A percentile compares a stretch with the other conserved stretches of the same genome.
These are phyloP conservation scores for Fomitopsis palustris DNA, from an alignment of 1,284 basidiomycete genomes.

Conservation along the genomic window DNA sequence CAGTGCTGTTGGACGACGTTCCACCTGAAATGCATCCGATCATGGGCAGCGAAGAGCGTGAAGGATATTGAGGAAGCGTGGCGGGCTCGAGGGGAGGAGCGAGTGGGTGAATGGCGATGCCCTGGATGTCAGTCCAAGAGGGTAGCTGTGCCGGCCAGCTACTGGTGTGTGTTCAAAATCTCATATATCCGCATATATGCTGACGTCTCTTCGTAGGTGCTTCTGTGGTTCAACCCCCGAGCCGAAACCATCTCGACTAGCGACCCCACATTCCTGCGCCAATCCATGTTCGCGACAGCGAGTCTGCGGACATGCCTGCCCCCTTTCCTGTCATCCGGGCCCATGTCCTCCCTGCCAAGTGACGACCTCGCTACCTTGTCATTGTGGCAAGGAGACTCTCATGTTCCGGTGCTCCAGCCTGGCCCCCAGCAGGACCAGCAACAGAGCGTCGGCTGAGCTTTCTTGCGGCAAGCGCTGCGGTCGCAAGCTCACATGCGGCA, in stretches of 20 bases:
- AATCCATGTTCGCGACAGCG: conserved; percentile 71
- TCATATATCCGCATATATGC: not conserved
- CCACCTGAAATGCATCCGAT: conserved; percentile 76
- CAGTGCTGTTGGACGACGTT: conserved; percentile 84
- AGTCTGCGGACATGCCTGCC: conserved; percentile 66
- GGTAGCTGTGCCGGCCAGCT: conserved; percentile 58
- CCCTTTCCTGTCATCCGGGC: conserved; percentile 68
- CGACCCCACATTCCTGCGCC: conserved; percentile 85
- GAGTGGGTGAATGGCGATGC: conserved; percentile 79
- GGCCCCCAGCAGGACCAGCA: conserved; percentile 24
- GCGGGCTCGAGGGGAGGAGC: conserved; percentile 65
- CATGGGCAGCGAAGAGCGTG: conserved; percentile 78
- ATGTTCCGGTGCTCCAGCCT: conserved; percentile 63
- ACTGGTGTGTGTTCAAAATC: conserved; percentile 45
- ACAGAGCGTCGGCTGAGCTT: conserved; percentile 37
- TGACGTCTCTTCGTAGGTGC: conserved; percentile 46
- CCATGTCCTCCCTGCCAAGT: conserved; percentile 74
- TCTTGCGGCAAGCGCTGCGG: conserved; percentile 71
- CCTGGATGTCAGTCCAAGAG: conserved; percentile 84
- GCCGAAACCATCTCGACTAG: conserved; percentile 63
- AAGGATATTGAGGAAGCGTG: conserved; percentile 76
- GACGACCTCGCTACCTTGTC: conserved; percentile 54
- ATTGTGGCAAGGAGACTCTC: conserved; percentile 59
- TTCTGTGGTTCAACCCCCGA: conserved; percentile 79
- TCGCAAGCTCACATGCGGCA: conserved; percentile 58